Base-by-base conservation (phyloP, 2,329 filamentous ascomycete species). In the Aspergillus unguis region DNA sequence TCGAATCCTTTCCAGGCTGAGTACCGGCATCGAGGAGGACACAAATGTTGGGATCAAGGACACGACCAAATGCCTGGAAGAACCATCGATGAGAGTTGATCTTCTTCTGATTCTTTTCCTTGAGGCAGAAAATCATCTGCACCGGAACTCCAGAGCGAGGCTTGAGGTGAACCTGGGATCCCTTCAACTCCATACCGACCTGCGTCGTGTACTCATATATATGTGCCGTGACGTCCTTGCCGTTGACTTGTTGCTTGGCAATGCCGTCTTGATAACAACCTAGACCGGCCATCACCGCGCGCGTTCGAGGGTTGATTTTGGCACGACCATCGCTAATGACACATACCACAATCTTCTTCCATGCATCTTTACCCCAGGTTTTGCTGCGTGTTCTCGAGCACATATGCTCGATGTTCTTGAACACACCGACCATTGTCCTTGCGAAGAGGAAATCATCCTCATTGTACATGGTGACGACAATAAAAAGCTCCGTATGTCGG, bases 41-140 rank as follows among this genome's bases (percentile, higher is more conserved):
- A 67, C 94, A 97, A 62, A 99, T 95, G 65, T 97, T 97, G 36
- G 94, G 94, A 58, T 97, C 87, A 41, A 99, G 76, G 3, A 97
- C 88, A 25, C 86, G 84, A 31, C 94, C 94, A 70, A 99, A 99
- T 0, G 92, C 94, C 62, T 95, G 88, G 80, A 99, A 99, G 77
- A 99, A 97, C 94, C 94, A 99, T 70, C 94, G 81, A 71, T 99
- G 94, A 0, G 94, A 97, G 71, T 99, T 99, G 82, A 99, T 99
- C 80, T 99, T 99, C 80, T 99, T 99, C 77, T 96, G 92, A 70
- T 99, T 99, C 83, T 96, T 97, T 70, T 99, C 94, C 78, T 99
- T 99, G 56, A 99, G 74, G 71, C 94, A 99, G 78, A 99, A 99
- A 4, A 99, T 83, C 77, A 99, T 87, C 75, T 99, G 94, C 2